Base-by-base conservation (phyloP, 2,329 filamentous ascomycete genomes). In the Ophiocordyceps australis region DNA sequence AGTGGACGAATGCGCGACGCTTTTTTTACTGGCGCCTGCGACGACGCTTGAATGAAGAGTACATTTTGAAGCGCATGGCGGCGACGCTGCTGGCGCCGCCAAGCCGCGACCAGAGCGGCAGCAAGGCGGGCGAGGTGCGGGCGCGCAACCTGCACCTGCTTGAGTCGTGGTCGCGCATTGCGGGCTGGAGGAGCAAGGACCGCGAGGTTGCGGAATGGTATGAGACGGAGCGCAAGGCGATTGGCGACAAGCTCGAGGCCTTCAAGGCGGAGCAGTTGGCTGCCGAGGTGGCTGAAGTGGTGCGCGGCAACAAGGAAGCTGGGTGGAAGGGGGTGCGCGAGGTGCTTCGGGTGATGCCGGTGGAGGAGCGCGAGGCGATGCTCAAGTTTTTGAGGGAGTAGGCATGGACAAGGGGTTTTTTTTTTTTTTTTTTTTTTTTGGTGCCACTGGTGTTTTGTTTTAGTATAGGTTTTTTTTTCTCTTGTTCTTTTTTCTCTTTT, bases 1-100 rank as follows among this genome's bases (percentile, higher is more conserved):
- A 76, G 43, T 95, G 86, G 89, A 64, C 70, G 49, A 78, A 93
- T 41, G 75, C 86, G 8, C 76, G 89, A 37, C 77, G 86, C 46
- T 95, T 89, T 80, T 95, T 98, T 66, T 98, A 95, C 77, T 98
- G 91, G 89, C 86, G 89, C 55, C 75, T 94, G 34, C 85, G 91
- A 54, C 79, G 89, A 49, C 74, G 89, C 57, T 66, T 98, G 47
- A 95, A 91, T 55, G 89, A 98, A 59, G 89, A 98, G 59, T 81
- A 91, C 53, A 82, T 98, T 41, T 66, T 98, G 50, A 89, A 85
- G 59, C 82, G 82, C 55, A 81, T 98, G 68, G 61, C 59, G 5
- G 45, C 56, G 24, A 51, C 52, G 26, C 43, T 49, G 29, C 38
- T 54, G 32, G 38, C 41, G 20, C 28, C 43, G 17, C 34, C 35